These are phyloP conservation scores for Orbilia blumenaviensis DNA, from an alignment of 2,329 filamentous ascomycete species.

Conservation along the genomic window DNA sequence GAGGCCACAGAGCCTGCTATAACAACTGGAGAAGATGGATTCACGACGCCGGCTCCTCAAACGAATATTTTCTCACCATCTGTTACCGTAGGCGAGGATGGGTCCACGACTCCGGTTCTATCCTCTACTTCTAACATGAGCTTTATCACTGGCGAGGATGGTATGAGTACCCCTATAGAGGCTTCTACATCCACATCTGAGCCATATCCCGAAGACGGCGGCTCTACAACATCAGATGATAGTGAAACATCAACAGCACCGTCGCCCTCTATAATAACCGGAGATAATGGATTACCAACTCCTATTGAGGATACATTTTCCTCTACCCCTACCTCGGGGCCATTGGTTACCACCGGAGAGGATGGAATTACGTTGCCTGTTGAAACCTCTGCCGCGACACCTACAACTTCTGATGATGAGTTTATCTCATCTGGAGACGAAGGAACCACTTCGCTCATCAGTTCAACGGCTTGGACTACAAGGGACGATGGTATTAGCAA, in stretches of 20 bases:
- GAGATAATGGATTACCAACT: background rate
- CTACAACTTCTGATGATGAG: background rate
- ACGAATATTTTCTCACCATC: background rate
- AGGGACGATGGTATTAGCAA: background rate
- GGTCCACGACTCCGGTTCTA: background rate
- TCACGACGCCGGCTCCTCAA: background rate
- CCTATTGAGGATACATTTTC: background rate
- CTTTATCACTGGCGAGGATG: background rate
- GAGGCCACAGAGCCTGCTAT: background rate
- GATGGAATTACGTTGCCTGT: background rate
- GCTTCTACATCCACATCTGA: background rate
- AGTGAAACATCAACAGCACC: background rate
- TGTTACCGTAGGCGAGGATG: background rate
- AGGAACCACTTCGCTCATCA: background rate
- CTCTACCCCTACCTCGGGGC: background rate
- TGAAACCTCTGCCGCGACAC: background rate
- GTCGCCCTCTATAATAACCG: background rate
- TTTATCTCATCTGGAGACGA: background rate
- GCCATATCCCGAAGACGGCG: background rate
- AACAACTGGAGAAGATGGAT: constrained; percentile 5
- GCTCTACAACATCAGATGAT: background rate
- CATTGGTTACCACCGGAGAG: background rate
- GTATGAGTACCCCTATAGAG: background rate
- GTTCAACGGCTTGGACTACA: background rate
- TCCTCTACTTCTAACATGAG: background rate